Evolutionary conservation across 1,139 yeast genomes (phyloP).

Genomic region (Candida sanyaensis): DNA sequence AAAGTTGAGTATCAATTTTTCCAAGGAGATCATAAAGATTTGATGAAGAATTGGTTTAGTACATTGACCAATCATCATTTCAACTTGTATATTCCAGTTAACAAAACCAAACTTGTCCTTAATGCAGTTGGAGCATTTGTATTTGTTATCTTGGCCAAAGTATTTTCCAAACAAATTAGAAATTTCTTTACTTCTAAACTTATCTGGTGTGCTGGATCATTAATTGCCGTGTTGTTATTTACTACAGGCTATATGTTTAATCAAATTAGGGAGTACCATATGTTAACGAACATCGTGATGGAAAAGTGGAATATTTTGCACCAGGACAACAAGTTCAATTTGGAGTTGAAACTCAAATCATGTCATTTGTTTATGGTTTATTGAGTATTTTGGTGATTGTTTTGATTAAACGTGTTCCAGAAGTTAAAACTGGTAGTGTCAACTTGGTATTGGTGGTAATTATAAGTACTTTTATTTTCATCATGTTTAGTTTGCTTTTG

Average conservation of each 20-base stretch:
- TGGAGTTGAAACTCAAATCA: constrained; percentile 80
- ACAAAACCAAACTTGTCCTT: constrained; percentile 51
- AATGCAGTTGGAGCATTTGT: constrained; percentile 43
- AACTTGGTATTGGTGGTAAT: constrained; percentile 45
- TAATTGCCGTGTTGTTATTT: constrained; percentile 67
- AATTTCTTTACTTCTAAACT: constrained; percentile 27
- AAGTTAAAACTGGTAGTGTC: constrained; percentile 40
- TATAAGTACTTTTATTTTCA: constrained; percentile 41
- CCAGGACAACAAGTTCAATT: constrained; percentile 74
- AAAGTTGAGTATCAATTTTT: constrained; percentile 50
- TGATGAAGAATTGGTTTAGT: constrained; percentile 40
- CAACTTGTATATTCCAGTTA: constrained; percentile 55
- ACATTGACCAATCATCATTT: constrained; percentile 45
- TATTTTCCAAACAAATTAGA: constrained; percentile 36
- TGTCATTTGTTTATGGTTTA: constrained; percentile 63
- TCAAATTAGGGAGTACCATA: constrained; percentile 78
- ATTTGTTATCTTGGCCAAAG: constrained; percentile 20
- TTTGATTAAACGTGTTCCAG: constrained; percentile 52
- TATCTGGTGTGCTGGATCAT: constrained; percentile 67
- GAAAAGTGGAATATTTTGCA: constrained; percentile 60
- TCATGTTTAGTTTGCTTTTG: constrained; percentile 56
- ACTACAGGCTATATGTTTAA: constrained; percentile 94
- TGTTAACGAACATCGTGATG: constrained; percentile 57
- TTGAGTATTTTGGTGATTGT: constrained; percentile 52
- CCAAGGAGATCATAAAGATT: constrained; percentile 52